A percentile compares a stretch with the other conserved stretches of the same genome.
Evolutionary conservation across 2,329 filamentous ascomycete genomes (phyloP).

Genomic region (Venturia aucupariae): DNA sequence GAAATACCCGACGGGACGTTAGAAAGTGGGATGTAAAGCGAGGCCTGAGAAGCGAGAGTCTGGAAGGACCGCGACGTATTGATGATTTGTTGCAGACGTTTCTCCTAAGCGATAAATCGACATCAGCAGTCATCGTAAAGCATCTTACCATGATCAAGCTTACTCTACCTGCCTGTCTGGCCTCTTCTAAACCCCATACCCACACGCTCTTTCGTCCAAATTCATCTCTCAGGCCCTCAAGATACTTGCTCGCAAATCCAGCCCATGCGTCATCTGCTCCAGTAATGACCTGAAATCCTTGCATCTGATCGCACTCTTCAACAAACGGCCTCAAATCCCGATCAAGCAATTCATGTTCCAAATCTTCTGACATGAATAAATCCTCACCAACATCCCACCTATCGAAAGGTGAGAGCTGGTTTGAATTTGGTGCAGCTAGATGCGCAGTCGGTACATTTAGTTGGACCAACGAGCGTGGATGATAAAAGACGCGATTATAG

Average conservation of each 20-base stretch:
- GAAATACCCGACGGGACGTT: conserved; percentile 23
- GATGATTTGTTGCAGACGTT: conserved; percentile 54
- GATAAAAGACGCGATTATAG: conserved; percentile 85
- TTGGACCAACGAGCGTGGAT: conserved; percentile 79
- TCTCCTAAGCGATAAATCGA: conserved; percentile 38
- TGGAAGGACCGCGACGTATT: conserved; percentile 68
- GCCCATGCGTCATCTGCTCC: conserved; percentile 45
- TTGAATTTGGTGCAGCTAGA: conserved; percentile 50
- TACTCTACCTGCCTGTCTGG: neutral
- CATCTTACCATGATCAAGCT: conserved; percentile 21
- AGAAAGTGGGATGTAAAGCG: conserved; percentile 65
- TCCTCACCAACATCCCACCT: conserved; percentile 65
- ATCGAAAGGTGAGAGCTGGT: conserved; percentile 72
- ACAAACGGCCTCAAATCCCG: conserved; percentile 81
- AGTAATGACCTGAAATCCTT: conserved; percentile 64
- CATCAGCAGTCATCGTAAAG: conserved; percentile 11
- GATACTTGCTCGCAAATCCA: conserved; percentile 35
- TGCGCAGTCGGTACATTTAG: conserved; percentile 32
- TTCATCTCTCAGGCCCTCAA: conserved; percentile 71
- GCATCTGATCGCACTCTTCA: conserved; percentile 88
- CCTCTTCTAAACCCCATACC: conserved; percentile 74
- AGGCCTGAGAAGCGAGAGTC: conserved; percentile 60
- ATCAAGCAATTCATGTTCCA: conserved; percentile 77
- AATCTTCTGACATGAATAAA: conserved; percentile 46
- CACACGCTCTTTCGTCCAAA: conserved; percentile 76